Base-by-base conservation (phyloP, 306 rosid species). In the peach (Prunus persica) region DNA sequence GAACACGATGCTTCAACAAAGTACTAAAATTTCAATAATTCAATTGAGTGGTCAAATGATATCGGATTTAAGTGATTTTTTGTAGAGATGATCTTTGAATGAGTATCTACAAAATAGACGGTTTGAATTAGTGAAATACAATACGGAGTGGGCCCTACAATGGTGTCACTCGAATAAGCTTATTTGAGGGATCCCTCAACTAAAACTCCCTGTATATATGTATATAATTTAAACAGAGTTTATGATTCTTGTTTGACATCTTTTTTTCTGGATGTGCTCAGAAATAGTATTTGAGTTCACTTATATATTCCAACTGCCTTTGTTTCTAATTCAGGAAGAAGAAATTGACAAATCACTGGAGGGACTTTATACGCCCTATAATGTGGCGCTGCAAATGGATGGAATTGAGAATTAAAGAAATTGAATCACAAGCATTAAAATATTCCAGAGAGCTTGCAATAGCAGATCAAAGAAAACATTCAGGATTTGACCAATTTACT, bases 351-450 rank as follows among this genome's bases (percentile, higher is more conserved):
- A 88, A 88, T 84, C 96, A 90, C 49, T 95, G 97, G 98, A 87
- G 91, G 86, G 89, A 66, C 82, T 92, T 78, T 66, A 84, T 95
- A 76, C 88, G 87, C 24, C 98, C 97, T 70, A 76, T 92, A 72
- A 89, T 87, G 88, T 92, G 98, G 98, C 91, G 95, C 51, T 92
- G 91, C 84, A 90, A 87, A 84, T 95, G 98, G 98, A 79, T 90
- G 47, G 97, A 95, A 81, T 74, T 95, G 69, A 89, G 84, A 86
- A 84, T 95, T 50, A 92, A 84, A 81, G 89, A 90, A 84, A 65
- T 95, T 73, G 87, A 88, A 49, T 86, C 91, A 27, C 96, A 85
- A 72, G 82, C 84, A 43, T 61, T 65, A 43, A 92, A 87, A 70
- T 92, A 92, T 74, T 82, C 81, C 34, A 86, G 83, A 77, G 88